Evolutionary conservation across 179 eudicot species (phyloP), one percentile per base, ranked within the genome.

Genomic region (Amaranthus tricolor): DNA sequence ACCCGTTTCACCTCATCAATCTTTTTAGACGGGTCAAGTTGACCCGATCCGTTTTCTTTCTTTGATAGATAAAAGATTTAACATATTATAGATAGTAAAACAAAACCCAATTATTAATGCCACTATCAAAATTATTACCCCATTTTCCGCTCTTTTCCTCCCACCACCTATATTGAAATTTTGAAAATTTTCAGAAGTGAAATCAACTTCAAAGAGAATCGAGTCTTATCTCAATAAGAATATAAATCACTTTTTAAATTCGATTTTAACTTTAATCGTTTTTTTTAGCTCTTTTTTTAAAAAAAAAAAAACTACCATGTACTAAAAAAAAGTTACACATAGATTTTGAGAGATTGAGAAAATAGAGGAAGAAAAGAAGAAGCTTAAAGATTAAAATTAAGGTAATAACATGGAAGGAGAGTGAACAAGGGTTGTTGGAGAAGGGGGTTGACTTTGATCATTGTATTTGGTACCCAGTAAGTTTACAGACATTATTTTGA

Each of bases 11-110:
- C 74, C 57, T 63, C 47, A 31, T 68, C 65, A 7, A 87, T 82
- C 67, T 73, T 70, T 17, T 71, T 63, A 17, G 88, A 60, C 65
- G 85, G 94, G 74, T 86, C 89, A 56, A 51, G 16, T 66, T 6
- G 66, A 40, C 66, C 71, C 55, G 66, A 49, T 60, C 58, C 78
- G 44, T 58, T 62, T 9, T 51, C 45, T 47, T 19, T 47, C 72
- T 75, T 69, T 62, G n/a, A 16, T 7, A 11, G 63, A 44, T 17
- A 62, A 15, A 5, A 76, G 49, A 10, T 85, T 82, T 50, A 84
- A 14, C 44, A 89, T 76, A 72, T 83, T 86, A 77, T 90, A 88
- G n/a, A 91, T 78, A 6, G 84, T 85, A 56, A 87, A 51, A 68
- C 82, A 84, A 80, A 83, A 82, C 13, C 82, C 88, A 53, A 84